Conservation (phyloP, 2,329 filamentous ascomycete genomes). For the Fusarium tjaetaba region DNA sequence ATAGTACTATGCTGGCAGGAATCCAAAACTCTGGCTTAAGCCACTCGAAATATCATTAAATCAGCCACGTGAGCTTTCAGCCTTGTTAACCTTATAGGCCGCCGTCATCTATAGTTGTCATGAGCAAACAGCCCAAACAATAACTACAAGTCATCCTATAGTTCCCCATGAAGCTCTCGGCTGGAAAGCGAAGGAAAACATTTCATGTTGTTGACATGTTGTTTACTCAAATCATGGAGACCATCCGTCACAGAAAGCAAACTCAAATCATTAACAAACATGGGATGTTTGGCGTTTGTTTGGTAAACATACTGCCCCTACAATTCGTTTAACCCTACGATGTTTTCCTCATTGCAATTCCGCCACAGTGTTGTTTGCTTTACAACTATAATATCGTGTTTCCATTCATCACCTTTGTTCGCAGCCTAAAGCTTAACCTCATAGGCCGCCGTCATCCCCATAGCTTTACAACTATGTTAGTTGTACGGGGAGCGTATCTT, state of each 20-base stretch:
- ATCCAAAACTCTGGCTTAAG: neutral
- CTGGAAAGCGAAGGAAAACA: neutral
- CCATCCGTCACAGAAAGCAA: neutral
- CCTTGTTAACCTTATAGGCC: no score
- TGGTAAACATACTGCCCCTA: neutral
- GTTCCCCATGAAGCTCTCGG: neutral
- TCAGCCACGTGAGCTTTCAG: neutral
- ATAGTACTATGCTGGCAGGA: neutral
- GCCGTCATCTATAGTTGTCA: no score
- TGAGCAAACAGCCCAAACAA: neutral
- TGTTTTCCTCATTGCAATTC: neutral
- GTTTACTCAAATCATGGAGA: neutral
- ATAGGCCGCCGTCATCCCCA: no score
- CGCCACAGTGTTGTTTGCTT: no score
- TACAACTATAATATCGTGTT: no score
- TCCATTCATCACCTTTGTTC: no score
- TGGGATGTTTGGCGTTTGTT: no score
- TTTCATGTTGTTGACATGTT: neutral
- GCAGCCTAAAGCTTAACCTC: no score
- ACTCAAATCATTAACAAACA: no score
- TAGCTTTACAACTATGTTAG: no score
- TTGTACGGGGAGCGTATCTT: no score
- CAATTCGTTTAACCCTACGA: neutral
- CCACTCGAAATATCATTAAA: neutral
- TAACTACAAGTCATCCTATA: neutral